A percentile compares a stretch with the other conserved stretches of the same genome.
phyloP scores from a whole-genome alignment of 331 rosid species.

The Rosa hybrid region DNA sequence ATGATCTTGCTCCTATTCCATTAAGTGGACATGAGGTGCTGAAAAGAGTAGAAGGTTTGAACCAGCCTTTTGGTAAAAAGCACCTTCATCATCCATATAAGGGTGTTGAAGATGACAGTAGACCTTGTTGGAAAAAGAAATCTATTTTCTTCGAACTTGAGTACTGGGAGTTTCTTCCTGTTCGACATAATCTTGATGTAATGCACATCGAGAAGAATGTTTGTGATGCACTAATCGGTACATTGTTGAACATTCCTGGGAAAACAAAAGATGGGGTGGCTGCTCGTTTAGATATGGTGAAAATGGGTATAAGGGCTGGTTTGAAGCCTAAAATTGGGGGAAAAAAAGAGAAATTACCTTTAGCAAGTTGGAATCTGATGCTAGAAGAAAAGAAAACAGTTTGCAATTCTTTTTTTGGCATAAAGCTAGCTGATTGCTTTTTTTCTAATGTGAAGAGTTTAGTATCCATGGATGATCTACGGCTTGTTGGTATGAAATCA shows the following conservation, averaged over 20 bases:
- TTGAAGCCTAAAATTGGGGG: not conserved
- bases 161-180: not conserved
- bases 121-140: not conserved
- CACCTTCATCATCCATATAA: too few species aligned
- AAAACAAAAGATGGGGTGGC: not conserved
- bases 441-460: not conserved
- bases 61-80: too few species aligned
- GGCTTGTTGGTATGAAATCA: too few species aligned
- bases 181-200: not conserved
- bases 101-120: not conserved
- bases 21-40: not conserved
- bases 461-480: not conserved
- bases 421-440: not conserved
- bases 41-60: not conserved
- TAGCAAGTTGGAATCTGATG: not conserved
- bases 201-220: not conserved
- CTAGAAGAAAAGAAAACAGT: not conserved
- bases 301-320: not conserved
- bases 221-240: not conserved
- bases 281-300: not conserved
- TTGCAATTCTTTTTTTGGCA: not conserved
- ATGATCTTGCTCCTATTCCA: not conserved
- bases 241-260: not conserved
- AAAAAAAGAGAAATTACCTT: not conserved
- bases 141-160: not conserved